Base-by-base conservation (phyloP, 495 filamentous ascomycete genomes). In the Amorphotheca resinae region DNA sequence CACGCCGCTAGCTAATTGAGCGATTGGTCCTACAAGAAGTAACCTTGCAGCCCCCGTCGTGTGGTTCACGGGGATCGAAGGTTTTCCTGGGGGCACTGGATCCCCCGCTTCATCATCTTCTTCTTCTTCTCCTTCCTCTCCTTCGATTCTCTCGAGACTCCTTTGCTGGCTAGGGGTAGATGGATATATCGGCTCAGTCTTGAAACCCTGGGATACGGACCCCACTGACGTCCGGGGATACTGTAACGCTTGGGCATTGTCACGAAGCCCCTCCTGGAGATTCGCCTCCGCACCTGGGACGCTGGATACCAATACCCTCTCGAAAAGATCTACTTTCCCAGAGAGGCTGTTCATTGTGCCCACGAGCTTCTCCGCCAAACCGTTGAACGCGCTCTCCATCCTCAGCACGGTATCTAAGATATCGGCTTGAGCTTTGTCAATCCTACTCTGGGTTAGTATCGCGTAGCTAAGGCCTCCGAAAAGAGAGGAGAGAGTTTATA, bases 21-120 rank as follows among this genome's bases (percentile, higher is more conserved):
- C 60, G 28, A 87, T 84, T 0, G 76, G 72, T 0, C 67, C 69
- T 78, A 80, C 86, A 38, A 74, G 69, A n/a, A 87, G 65, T 11
- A 93, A 62, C 41, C 82, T 73, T 30, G 87, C 82, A 1, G 87
- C 85, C 20, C 82, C 75, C 0, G 85, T 93, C 2, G 82, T 85
- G 54, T 94, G 87, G 28, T 86, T 81, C 4, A 73, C 66, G 0
- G 81, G 80, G 36, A 93, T 82, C 2, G 75, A 73, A n/a, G 77
- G 67, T 21, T 72, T 68, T 3, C 34, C 70, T 73, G 0, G 69
- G 64, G 8, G 49, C 57, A 14, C 69, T 62, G n/a, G 58, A 45
- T 8, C 65, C 65, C 3, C 60, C 2, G 54, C 56, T n/a, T 54
- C 52, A n/a, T 52, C 51, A 17, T 45, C 47, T 14, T 54, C 50